Percentiles rank a stretch among this genome's conserved stretches.
Evolutionary conservation across 2,329 filamentous ascomycete genomes (phyloP).

Genomic region (Rhexocercosporidium sp.): DNA sequence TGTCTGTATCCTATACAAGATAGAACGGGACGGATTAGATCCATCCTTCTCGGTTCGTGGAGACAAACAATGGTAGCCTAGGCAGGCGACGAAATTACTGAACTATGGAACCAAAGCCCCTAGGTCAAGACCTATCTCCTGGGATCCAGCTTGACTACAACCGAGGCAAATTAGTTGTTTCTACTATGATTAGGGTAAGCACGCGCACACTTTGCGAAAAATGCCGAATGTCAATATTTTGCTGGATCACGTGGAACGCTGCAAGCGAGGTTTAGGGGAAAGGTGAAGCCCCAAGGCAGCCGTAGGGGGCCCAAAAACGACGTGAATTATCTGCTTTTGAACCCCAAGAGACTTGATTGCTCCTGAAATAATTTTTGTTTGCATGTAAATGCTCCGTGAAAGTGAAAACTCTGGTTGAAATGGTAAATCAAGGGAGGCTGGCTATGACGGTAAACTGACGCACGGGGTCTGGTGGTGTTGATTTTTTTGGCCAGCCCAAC

Average conservation of each 20-base stretch:
- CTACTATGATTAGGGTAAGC: neutral
- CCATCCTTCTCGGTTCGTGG: neutral
- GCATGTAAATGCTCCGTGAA: neutral
- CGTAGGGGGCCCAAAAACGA: neutral
- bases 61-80: neutral
- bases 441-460: neutral
- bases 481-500: neutral
- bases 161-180: neutral
- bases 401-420: neutral
- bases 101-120: neutral
- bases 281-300: neutral
- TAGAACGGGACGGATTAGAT: no score
- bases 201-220: neutral
- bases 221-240: constrained; percentile 1
- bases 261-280: neutral
- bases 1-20: no score
- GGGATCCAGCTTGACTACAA: neutral
- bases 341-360: neutral
- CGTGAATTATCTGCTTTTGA: neutral
- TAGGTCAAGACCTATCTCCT: neutral
- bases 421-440: neutral
- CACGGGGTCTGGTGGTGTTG: neutral
- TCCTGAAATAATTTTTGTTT: neutral
- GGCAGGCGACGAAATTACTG: neutral
- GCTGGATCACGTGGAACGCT: neutral